These are phyloP conservation scores for Podaxis sp. DNA, from an alignment of 768 basidiomycete genomes.

Conservation along the genomic window DNA sequence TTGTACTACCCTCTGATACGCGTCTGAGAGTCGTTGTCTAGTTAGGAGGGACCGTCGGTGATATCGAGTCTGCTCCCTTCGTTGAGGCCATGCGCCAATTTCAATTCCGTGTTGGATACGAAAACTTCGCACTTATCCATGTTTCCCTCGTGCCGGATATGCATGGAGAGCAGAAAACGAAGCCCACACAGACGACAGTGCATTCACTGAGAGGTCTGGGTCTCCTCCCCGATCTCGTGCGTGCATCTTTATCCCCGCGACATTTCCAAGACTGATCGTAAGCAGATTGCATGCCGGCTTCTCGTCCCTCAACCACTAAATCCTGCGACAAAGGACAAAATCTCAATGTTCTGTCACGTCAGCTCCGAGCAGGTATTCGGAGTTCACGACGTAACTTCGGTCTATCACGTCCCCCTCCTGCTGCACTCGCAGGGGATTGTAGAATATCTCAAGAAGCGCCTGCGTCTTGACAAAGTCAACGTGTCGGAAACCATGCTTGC, in stretches of 20 bases:
- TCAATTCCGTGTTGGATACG: conserved; percentile 95
- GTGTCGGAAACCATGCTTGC: conserved; percentile 56
- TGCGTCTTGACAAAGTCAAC: conserved; percentile 64
- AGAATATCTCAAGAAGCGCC: conserved; percentile 74
- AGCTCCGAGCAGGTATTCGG: conserved; percentile 86
- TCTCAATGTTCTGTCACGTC: conserved; percentile 99
- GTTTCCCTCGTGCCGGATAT: conserved; percentile 98
- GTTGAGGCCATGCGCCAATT: conserved; percentile 99
- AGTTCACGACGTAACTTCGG: conserved; percentile 93
- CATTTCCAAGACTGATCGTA: background rate
- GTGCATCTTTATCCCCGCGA: conserved; percentile 25
- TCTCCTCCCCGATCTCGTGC: conserved; percentile 86
- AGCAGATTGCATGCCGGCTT: conserved; percentile 89
- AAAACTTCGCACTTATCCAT: conserved; percentile 96
- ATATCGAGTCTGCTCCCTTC: conserved; percentile 98
- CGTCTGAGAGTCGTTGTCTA: conserved; percentile 28
- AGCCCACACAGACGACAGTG: conserved; percentile 97
- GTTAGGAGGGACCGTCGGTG: conserved; percentile 98
- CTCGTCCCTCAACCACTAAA: conserved; percentile 80
- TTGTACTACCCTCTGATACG: background rate
- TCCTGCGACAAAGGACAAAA: conserved; percentile 87
- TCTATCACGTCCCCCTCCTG: conserved; percentile 95
- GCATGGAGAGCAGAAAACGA: conserved; percentile 99
- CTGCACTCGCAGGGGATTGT: conserved; percentile 93
- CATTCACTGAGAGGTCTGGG: conserved; percentile 92